Conservation (phyloP, 116 monocot species). For the Dioscorea cayenensis region DNA sequence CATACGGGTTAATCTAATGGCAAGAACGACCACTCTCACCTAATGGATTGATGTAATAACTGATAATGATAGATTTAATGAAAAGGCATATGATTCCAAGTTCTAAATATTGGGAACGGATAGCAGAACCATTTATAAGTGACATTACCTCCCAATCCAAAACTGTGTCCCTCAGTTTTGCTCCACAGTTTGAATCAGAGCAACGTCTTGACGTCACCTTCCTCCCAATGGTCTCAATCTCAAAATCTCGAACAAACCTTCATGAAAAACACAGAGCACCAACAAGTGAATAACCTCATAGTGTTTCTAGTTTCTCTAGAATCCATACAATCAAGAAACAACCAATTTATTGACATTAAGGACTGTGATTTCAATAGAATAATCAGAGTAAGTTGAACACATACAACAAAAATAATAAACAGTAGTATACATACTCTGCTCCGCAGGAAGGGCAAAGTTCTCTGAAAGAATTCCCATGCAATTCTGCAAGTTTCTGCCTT, state of each 20-base stretch:
- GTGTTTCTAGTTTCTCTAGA: background rate
- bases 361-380: background rate
- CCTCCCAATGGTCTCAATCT: constrained; percentile 98
- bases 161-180: constrained; percentile 84
- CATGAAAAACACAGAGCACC: constrained; percentile 8
- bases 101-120: background rate
- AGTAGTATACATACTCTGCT: constrained; percentile 52
- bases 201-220: constrained; percentile 91
- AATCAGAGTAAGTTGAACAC: background rate
- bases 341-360: background rate
- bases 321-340: background rate
- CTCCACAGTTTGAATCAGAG: constrained; percentile 61
- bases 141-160: constrained; percentile 95
- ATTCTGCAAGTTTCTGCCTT: constrained; percentile 90
- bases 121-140: background rate
- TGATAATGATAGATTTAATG: too few species aligned
- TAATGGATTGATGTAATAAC: too few species aligned
- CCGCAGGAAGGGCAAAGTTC: constrained; percentile 92
- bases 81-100: too few species aligned
- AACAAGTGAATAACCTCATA: background rate
- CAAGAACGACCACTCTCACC: too few species aligned
- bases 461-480: constrained; percentile 98
- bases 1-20: too few species aligned
- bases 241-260: constrained; percentile 98
- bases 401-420: background rate